These are phyloP conservation scores for Rhizomucor pusillus DNA, from an alignment of 371 early-diverging fungal species.

Conservation along the genomic window DNA sequence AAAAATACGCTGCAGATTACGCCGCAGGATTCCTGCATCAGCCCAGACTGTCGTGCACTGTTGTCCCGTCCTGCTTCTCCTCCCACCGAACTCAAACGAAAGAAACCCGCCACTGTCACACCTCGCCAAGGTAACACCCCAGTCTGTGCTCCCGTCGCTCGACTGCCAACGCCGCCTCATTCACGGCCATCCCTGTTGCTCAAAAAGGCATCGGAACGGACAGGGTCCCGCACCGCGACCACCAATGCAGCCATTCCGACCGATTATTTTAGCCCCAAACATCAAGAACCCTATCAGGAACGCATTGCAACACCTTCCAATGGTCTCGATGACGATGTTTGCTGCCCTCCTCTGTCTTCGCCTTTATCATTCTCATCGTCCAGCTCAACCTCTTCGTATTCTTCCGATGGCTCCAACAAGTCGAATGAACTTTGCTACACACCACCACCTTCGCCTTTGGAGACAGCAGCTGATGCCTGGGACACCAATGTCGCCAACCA, in stretches of 20 bases:
- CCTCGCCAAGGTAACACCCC: not conserved
- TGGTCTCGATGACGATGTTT: too few relatives aligned
- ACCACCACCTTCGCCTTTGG: slow-evolving; percentile 3
- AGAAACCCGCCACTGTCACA: not conserved
- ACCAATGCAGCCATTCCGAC: not conserved
- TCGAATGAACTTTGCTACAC: slow-evolving; percentile 3
- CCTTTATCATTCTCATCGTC: slow-evolving; percentile 28
- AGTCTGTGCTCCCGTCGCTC: not conserved
- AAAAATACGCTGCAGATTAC: slow-evolving; percentile 29
- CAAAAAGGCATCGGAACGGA: slow-evolving; percentile 17
- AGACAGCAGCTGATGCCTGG: not conserved
- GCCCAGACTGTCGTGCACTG: slow-evolving; percentile 17
- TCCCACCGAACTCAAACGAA: slow-evolving; percentile 3
- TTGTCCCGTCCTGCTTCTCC: not conserved
- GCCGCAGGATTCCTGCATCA: slow-evolving; percentile 35
- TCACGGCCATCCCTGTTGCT: slow-evolving; percentile 20
- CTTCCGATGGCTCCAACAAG: slow-evolving; percentile 9
- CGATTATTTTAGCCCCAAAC: not conserved
- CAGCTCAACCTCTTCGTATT: slow-evolving; percentile 17
- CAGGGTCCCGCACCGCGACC: not conserved
- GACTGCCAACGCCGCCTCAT: not conserved
- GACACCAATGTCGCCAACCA: not conserved
- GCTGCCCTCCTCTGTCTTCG: not conserved
- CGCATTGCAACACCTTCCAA: not conserved
- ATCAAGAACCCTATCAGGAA: not conserved